phyloP scores from a whole-genome alignment of 352 stramenopile species.

The Globisporangium irregulare region DNA sequence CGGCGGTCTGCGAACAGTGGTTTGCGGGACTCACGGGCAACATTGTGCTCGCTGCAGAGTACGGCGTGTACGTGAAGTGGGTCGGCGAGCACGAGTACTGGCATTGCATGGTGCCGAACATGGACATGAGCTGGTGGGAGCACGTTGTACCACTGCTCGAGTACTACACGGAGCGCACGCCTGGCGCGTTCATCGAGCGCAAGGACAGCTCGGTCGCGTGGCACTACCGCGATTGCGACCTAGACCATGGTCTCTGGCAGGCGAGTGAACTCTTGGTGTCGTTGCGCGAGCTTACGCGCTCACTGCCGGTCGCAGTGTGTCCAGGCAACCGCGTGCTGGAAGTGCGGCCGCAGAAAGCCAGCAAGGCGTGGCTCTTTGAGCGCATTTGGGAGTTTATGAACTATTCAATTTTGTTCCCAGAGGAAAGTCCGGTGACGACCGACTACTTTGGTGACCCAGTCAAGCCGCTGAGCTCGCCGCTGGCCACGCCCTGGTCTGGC shows the following conservation, averaged over 20 bases:
- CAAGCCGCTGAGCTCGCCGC: constrained; percentile 38
- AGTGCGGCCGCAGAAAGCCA: constrained; percentile 76
- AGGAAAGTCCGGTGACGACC: constrained; percentile 59
- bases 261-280: constrained; percentile 86
- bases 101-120: constrained; percentile 78
- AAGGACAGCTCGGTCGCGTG: constrained; percentile 87
- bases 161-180: constrained; percentile 83
- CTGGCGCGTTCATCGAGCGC: constrained; percentile 77
- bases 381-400: constrained; percentile 87
- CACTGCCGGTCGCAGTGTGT: constrained; percentile 68
- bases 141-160: constrained; percentile 74
- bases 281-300: constrained; percentile 68
- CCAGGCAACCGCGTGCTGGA: constrained; percentile 75
- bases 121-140: constrained; percentile 80
- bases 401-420: constrained; percentile 56
- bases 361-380: constrained; percentile 77
- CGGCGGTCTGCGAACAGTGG: constrained; percentile 73
- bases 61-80: constrained; percentile 83
- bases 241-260: constrained; percentile 87
- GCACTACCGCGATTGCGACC: constrained; percentile 89
- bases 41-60: constrained; percentile 72
- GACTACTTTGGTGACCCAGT: constrained; percentile 72
- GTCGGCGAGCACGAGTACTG: constrained; percentile 53
- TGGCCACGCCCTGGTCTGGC: constrained; percentile 34
- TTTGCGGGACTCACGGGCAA: constrained; percentile 62